Evolutionary conservation across 495 filamentous ascomycete species (phyloP).

Genomic region (Sporormia fimetaria): DNA sequence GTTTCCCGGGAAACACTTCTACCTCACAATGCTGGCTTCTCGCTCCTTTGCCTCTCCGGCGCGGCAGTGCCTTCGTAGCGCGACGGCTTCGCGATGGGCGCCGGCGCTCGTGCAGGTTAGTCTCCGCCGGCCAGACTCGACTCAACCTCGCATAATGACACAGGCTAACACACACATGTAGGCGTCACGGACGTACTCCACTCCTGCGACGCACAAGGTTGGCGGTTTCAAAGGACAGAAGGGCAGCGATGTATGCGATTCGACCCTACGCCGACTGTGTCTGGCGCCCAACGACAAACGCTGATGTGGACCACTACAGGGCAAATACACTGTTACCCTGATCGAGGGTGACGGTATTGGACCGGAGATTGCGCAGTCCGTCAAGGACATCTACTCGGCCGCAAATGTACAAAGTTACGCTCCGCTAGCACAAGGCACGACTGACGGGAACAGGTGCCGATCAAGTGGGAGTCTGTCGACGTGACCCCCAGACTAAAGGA

Average conservation of each 20-base stretch:
- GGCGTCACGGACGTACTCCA: slow-evolving; percentile 38
- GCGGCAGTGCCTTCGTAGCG: slow-evolving; percentile 44
- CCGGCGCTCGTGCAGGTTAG: slow-evolving; percentile 43
- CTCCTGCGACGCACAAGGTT: slow-evolving; percentile 54
- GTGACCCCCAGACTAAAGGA: slow-evolving; percentile 86
- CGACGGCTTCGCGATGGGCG: slow-evolving; percentile 37
- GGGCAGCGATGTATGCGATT: slow-evolving; percentile 62
- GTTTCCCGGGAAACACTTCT: background rate
- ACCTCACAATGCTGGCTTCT: slow-evolving; percentile 45
- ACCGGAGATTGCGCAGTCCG: slow-evolving; percentile 87
- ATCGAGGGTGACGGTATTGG: slow-evolving; percentile 98
- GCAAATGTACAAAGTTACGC: no score
- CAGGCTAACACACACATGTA: no score
- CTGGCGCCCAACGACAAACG: no score
- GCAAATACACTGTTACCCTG: slow-evolving; percentile 84
- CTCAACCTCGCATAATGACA: no score
- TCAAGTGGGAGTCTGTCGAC: slow-evolving; percentile 95
- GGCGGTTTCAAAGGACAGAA: slow-evolving; percentile 85
- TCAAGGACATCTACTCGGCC: slow-evolving; percentile 92
- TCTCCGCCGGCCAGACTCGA: no score
- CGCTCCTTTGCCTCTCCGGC: slow-evolving; percentile 43
- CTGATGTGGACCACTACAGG: slow-evolving; percentile 39
- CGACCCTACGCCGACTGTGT: background rate
- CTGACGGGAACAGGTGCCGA: no score
- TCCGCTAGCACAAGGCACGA: no score